Conservation (phyloP, 108 stramenopile genomes). For the Discostella stelligeroides region DNA sequence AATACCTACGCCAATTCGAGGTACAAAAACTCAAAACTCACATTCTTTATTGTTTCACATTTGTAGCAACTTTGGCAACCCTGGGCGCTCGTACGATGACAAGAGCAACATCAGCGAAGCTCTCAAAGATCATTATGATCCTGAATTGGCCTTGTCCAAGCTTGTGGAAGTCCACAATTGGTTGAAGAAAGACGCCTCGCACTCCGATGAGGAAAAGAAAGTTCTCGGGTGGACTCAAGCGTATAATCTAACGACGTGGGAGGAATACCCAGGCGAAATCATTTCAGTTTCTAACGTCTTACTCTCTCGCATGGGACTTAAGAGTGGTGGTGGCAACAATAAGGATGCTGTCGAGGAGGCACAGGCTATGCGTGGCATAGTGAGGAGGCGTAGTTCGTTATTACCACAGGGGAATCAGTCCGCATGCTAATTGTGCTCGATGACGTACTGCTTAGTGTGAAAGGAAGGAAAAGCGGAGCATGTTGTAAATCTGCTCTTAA, state of each 20-base stretch:
- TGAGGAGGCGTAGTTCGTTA: conserved; percentile 17
- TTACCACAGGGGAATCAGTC: background rate
- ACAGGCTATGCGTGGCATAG: conserved; percentile 28
- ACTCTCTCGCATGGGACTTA: conserved; percentile 37
- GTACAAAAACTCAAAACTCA: background rate
- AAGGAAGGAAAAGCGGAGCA: no score
- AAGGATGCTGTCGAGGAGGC: conserved; percentile 25
- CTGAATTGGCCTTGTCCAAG: conserved; percentile 39
- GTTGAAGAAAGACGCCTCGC: conserved; percentile 41
- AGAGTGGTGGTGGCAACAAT: conserved; percentile 27
- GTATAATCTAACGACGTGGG: conserved; percentile 54
- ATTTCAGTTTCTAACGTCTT: conserved; percentile 31
- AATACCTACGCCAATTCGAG: no score
- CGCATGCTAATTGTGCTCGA: no score
- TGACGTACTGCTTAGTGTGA: no score
- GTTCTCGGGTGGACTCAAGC: conserved; percentile 45
- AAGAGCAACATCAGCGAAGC: conserved; percentile 44
- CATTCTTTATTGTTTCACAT: background rate
- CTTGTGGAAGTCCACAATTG: conserved; percentile 50
- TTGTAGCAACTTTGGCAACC: conserved; percentile 39
- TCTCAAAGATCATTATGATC: conserved; percentile 56
- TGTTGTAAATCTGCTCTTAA: no score
- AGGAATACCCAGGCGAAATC: conserved; percentile 44
- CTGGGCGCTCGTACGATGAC: conserved; percentile 52
- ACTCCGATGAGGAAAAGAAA: conserved; percentile 37